Percentiles rank a stretch among this genome's conserved stretches.
These are phyloP conservation scores for Magnusiomyces fungicola DNA, from an alignment of 1,139 yeast species.

Conservation along the genomic window DNA sequence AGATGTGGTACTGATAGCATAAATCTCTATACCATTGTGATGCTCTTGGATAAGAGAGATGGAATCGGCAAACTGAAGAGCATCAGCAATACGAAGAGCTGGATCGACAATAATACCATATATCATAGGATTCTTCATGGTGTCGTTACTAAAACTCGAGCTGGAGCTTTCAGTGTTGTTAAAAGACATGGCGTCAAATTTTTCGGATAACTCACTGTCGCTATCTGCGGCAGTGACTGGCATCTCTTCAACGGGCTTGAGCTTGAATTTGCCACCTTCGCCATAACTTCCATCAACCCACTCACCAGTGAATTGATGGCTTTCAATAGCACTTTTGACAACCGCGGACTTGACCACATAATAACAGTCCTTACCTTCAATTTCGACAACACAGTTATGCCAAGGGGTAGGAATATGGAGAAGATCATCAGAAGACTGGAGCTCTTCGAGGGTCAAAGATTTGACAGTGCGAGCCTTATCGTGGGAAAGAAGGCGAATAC, in stretches of 20 bases:
- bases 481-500: constrained; percentile 14
- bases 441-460: constrained; percentile 10
- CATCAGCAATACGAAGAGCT: constrained; percentile 2
- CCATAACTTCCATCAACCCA: constrained; percentile 12
- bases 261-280: constrained; percentile 12
- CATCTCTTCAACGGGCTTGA: not conserved
- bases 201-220: not conserved
- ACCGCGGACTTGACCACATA: constrained; percentile 15
- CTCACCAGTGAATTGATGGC: constrained; percentile 10
- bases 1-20: constrained; percentile 5
- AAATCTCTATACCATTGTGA: constrained; percentile 1
- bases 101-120: constrained; percentile 12
- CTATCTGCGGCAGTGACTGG: not conserved
- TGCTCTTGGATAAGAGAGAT: constrained; percentile 5
- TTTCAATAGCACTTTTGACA: constrained; percentile 10
- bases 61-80: constrained; percentile 5
- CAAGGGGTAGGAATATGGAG: constrained; percentile 17
- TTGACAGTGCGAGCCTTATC: constrained; percentile 11
- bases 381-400: constrained; percentile 15
- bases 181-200: not conserved
- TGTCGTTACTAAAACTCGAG: not conserved
- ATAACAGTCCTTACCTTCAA: constrained; percentile 7
- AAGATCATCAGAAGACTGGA: constrained; percentile 14
- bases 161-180: not conserved
- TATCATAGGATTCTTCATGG: not conserved